Evolutionary conservation across 768 basidiomycete species (phyloP).

Genomic region (Naganishia kalamii): DNA sequence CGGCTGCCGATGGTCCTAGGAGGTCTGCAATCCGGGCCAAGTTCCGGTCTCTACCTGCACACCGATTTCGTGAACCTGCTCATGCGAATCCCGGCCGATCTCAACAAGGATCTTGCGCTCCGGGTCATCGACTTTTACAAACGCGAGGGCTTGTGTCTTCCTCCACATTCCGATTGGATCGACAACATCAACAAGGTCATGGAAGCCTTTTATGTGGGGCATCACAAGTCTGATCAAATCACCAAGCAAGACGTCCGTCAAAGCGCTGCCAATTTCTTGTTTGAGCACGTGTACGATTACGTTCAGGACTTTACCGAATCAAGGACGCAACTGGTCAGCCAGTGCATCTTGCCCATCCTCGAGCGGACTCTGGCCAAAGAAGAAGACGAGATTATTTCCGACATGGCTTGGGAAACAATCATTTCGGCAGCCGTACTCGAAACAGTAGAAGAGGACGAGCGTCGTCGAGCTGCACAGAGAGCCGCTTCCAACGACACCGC

Average conservation of each 20-base stretch:
- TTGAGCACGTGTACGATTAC: constrained; percentile 40
- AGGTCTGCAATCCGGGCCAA: constrained; percentile 30
- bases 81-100: constrained; percentile 42
- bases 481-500: neutral
- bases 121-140: constrained; percentile 42
- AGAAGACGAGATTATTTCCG: constrained; percentile 41
- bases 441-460: constrained; percentile 43
- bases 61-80: constrained; percentile 43
- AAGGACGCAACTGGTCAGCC: constrained; percentile 38
- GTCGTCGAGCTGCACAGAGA: constrained; percentile 27
- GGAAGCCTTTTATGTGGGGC: constrained; percentile 34
- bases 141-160: constrained; percentile 41
- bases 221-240: neutral
- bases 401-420: constrained; percentile 39
- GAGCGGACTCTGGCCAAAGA: constrained; percentile 42
- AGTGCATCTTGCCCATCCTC: constrained; percentile 45
- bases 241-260: constrained; percentile 18
- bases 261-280: constrained; percentile 36
- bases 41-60: constrained; percentile 31
- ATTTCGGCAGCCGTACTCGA: constrained; percentile 41
- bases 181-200: constrained; percentile 43
- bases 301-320: constrained; percentile 39
- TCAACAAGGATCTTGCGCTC: constrained; percentile 37
- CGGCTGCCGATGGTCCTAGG: constrained; percentile 36
- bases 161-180: constrained; percentile 43